A percentile compares a stretch with the other conserved stretches of the same genome.
These are phyloP conservation scores for Fagopyrum homotropicum DNA, from an alignment of 148 eudicot species.

Conservation along the genomic window DNA sequence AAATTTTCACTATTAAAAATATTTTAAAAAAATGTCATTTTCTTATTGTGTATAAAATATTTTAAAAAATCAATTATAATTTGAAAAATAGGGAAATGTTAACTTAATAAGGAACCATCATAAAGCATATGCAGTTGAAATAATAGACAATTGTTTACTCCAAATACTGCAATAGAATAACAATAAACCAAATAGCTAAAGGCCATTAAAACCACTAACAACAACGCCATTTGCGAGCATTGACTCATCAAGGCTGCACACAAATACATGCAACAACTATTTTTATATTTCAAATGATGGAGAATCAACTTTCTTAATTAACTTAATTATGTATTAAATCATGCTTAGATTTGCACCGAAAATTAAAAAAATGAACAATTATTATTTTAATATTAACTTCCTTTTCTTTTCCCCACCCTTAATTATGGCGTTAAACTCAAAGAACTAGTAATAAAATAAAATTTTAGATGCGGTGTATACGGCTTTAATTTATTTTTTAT, in stretches of 20 bases:
- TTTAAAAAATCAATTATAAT: no score
- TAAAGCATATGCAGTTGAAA: no score
- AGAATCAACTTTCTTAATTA: conserved; percentile 10
- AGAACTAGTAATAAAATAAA: conserved; percentile 1
- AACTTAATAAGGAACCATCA: no score
- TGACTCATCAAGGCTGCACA: conserved; percentile 7
- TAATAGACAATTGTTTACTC: background rate
- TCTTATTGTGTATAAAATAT: no score
- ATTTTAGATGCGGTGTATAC: conserved; percentile 10
- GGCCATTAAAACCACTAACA: conserved; percentile 7
- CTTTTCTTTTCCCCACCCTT: background rate
- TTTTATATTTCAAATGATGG: background rate
- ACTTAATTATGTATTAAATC: background rate
- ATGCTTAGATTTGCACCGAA: conserved; percentile 6
- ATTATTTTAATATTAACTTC: background rate
- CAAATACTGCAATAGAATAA: background rate
- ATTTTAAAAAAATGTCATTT: no score
- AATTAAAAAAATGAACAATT: conserved; percentile 5
- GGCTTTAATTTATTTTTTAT: conserved; percentile 4
- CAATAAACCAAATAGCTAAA: conserved; percentile 3
- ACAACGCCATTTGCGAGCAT: conserved; percentile 6
- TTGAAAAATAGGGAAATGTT: no score
- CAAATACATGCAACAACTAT: background rate
- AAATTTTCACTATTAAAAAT: no score
- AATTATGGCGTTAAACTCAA: background rate